phyloP scores from a whole-genome alignment of 169 alveolate genomes.

The Babesia gibsoni region DNA sequence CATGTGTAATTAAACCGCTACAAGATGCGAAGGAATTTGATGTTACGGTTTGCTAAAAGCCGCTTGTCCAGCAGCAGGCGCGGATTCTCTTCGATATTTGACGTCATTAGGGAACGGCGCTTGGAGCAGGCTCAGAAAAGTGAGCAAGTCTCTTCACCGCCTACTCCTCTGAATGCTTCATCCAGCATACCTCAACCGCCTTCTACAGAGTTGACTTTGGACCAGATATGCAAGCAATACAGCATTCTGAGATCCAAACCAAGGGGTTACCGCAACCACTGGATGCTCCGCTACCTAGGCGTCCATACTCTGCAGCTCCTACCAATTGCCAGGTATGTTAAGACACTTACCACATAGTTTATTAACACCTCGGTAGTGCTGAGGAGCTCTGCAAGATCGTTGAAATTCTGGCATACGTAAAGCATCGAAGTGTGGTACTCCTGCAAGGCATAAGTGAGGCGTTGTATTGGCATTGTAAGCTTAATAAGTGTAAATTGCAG shows the following conservation, averaged over 20 bases:
- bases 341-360: too few species aligned
- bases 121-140: neutral
- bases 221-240: constrained; percentile 26
- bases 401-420: constrained; percentile 37
- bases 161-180: too few species aligned
- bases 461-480: constrained; percentile 47
- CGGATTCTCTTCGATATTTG: constrained; percentile 15
- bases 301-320: constrained; percentile 16
- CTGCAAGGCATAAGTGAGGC: constrained; percentile 61
- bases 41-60: neutral
- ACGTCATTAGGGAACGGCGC: constrained; percentile 26
- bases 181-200: too few species aligned
- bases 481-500: constrained; percentile 25
- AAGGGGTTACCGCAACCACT: constrained; percentile 30
- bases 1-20: too few species aligned
- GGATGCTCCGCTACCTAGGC: constrained; percentile 20
- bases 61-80: neutral
- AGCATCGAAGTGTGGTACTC: constrained; percentile 50
- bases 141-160: too few species aligned
- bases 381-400: constrained; percentile 38
- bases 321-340: constrained; percentile 24
- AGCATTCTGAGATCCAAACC: constrained; percentile 45
- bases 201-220: neutral
- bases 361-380: constrained; percentile 10
- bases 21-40: neutral